Conservation (phyloP, 441 rosid genomes). For the Viola pubescens region DNA sequence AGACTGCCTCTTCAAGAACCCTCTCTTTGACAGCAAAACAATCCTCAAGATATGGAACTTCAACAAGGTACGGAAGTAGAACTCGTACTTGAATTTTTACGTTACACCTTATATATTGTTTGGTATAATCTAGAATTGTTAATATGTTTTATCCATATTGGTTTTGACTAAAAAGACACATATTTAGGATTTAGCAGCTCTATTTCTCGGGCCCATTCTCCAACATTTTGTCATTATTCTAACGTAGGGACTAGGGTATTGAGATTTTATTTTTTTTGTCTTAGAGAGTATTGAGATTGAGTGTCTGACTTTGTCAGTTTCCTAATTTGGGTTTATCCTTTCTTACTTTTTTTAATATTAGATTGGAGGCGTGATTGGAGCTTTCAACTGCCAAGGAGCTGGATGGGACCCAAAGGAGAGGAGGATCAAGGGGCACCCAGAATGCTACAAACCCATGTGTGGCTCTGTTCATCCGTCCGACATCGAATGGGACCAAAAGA, state of each 20-base stretch:
- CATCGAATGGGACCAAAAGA: conserved; percentile 68
- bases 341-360: not conserved
- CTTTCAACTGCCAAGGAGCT: conserved; percentile 84
- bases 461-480: conserved; percentile 50
- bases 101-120: not conserved
- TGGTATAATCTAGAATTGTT: too few species aligned
- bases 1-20: conserved; percentile 68
- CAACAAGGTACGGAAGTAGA: conserved; percentile 42
- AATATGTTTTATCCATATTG: too few species aligned
- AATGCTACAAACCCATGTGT: conserved; percentile 42
- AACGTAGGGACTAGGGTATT: not conserved
- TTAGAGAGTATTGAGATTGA: too few species aligned
- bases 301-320: not conserved
- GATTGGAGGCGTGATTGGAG: conserved; percentile 65
- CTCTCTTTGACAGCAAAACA: conserved; percentile 54
- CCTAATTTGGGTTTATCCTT: not conserved
- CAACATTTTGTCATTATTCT: not conserved
- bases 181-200: too few species aligned
- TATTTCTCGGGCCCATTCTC: not conserved
- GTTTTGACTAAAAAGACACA: too few species aligned
- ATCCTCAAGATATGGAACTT: conserved; percentile 72
- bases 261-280: not conserved
- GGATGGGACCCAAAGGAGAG: conserved; percentile 59
- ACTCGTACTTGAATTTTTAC: not conserved
- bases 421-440: conserved; percentile 44